phyloP scores from a whole-genome alignment of 164 flowering plant species.

The Aristolochia californica region DNA sequence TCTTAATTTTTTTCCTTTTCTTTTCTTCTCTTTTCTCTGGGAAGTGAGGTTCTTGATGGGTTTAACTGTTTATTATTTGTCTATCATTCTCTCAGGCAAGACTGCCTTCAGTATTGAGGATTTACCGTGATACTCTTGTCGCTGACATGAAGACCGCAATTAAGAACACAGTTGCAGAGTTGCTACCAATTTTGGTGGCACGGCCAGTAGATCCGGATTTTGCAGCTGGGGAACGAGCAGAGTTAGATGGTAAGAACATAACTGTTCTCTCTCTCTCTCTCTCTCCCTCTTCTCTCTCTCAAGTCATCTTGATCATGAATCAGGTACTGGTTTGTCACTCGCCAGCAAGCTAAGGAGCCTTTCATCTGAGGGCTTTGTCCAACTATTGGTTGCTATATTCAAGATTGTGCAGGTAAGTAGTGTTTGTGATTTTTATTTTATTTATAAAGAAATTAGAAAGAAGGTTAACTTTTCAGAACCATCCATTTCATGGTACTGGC shows the following conservation, averaged over 20 bases:
- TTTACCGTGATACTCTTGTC: slow-evolving; percentile 82
- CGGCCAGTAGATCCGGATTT: slow-evolving; percentile 56
- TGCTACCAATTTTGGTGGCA: slow-evolving; percentile 66
- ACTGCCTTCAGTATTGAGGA: slow-evolving; percentile 82
- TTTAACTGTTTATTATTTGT: not conserved
- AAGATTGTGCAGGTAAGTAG: slow-evolving; percentile 73
- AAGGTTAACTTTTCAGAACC: too few species aligned
- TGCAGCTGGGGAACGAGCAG: slow-evolving; percentile 49
- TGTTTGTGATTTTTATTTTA: not conserved
- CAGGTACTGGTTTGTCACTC: slow-evolving; percentile 84
- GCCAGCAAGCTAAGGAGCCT: slow-evolving; percentile 83
- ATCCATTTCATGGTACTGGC: too few species aligned
- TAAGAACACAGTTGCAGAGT: slow-evolving; percentile 79
- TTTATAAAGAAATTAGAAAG: not conserved
- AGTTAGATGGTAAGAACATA: slow-evolving; percentile 61
- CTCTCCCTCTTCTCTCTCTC: not conserved
- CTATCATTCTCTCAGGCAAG: slow-evolving; percentile 50
- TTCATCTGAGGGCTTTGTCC: slow-evolving; percentile 84
- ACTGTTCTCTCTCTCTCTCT: not conserved
- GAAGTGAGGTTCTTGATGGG: not conserved
- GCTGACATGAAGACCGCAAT: slow-evolving; percentile 91
- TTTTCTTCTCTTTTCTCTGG: too few species aligned
- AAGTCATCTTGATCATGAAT: slow-evolving; percentile 5
- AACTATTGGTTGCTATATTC: slow-evolving; percentile 72
- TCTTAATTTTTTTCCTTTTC: too few species aligned